Evolutionary conservation across 345 rosid species (phyloP).

Genomic region (Raphanus sativus): DNA sequence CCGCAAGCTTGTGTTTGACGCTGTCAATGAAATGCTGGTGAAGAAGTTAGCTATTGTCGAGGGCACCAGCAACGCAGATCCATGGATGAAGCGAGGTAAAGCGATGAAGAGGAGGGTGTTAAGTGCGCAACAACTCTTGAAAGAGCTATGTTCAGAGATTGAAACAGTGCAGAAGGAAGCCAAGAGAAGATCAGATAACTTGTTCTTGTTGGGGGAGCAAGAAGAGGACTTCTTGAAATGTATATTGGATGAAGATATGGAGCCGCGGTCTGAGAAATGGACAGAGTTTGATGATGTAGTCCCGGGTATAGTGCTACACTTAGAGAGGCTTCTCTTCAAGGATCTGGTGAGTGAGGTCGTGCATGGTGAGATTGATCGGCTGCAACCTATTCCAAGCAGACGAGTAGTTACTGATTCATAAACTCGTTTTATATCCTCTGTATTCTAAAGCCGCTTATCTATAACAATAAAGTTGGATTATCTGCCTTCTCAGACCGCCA

Average conservation of each 20-base stretch:
- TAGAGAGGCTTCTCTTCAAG: constrained; percentile 79
- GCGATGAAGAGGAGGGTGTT: constrained; percentile 55
- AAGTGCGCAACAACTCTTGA: constrained; percentile 74
- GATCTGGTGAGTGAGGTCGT: constrained; percentile 80
- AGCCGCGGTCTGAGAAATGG: constrained; percentile 58
- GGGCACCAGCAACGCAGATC: constrained; percentile 39
- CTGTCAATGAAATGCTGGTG: constrained; percentile 74
- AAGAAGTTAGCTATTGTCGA: constrained; percentile 51
- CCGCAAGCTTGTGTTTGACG: constrained; percentile 77
- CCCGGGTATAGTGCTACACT: constrained; percentile 58
- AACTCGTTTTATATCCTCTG: neutral
- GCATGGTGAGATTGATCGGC: constrained; percentile 51
- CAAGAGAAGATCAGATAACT: constrained; percentile 43
- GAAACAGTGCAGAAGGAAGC: constrained; percentile 51
- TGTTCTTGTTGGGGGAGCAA: constrained; percentile 38
- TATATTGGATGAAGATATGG: constrained; percentile 66
- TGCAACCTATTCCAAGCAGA: constrained; percentile 37
- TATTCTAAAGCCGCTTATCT: neutral
- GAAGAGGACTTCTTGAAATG: constrained; percentile 60
- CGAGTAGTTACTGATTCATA: neutral
- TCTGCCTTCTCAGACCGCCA: no score
- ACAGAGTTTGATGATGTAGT: constrained; percentile 48
- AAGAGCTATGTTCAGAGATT: constrained; percentile 71
- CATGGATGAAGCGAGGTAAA: constrained; percentile 49
- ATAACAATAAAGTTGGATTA: neutral